Base-by-base conservation (phyloP, 2,329 filamentous ascomycete species). In the Exophiala oligosperma region DNA sequence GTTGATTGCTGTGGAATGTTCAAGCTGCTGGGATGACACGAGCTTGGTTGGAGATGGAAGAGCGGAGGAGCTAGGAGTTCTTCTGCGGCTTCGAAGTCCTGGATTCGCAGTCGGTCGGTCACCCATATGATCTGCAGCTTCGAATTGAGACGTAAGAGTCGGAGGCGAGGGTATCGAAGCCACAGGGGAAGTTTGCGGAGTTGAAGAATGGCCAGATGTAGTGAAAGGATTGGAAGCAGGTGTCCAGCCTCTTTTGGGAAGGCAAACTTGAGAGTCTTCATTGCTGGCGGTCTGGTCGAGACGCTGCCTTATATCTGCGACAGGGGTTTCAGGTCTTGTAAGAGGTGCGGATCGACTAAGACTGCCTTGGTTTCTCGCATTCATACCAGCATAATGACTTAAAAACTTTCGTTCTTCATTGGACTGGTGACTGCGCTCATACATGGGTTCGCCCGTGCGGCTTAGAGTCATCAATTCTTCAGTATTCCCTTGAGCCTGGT, bases 301-400 rank as follows among this genome's bases (percentile, higher is more conserved):
- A 26, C 46, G 40, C 40, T 57, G 54, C 24, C 61, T n/a, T 21
- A 65, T 50, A 37, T 64, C 61, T 14, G 57, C 48, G 17, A 60
- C 52, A 21, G 63, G 59, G 24, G 61, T 62, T 35, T 61, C 60
- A 28, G 59, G 59, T 51, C 56, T 52, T 43, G 59, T 59, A 17
- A 60, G 32, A 2, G 54, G 58, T 14, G 52, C 59, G 24, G 57
- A 38, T 56, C 51, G 52, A 40, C 49, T 41, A 21, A 46, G 49
- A 11, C 11, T 46, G 7, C 24, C 29, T 24, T 21, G 23, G 32
- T 52, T 24, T 4, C 29, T 17, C 9, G 35, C 26, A 38, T 9
- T 26, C 7, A 12, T 29, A 7, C 8, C 37, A 17, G 37, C 11
- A n/a, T 24, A 26, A 11, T 38, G n/a, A 40, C n/a, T 11, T n/a